A percentile compares a stretch with the other conserved stretches of the same genome.
Evolutionary conservation across 805 yeast genomes (phyloP).

Genomic region (Cyberlindnera maritima): DNA sequence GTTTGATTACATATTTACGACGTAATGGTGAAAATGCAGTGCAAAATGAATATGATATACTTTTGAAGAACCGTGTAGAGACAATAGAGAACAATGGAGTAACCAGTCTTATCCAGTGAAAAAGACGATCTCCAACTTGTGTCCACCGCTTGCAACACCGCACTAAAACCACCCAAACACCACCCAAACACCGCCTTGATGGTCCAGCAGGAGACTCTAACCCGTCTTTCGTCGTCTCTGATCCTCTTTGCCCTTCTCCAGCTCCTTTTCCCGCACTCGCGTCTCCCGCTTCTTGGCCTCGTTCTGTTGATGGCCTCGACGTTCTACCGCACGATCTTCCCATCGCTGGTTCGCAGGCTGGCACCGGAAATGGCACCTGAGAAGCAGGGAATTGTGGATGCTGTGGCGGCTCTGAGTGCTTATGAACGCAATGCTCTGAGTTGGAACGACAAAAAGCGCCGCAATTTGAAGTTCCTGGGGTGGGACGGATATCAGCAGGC

Average conservation of each 20-base stretch:
- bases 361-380: constrained; percentile 20
- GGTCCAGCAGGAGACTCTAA: constrained; percentile 10
- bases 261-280: constrained; percentile 24
- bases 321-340: constrained; percentile 23
- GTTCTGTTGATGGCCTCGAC: constrained; percentile 31
- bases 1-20: too few species aligned
- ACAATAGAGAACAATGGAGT: too few species aligned
- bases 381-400: constrained; percentile 31
- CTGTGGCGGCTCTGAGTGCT: constrained; percentile 45
- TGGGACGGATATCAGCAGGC: constrained; percentile 57
- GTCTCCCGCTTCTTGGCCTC: constrained; percentile 25
- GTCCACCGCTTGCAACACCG: too few species aligned
- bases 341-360: constrained; percentile 23
- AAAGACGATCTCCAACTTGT: too few species aligned
- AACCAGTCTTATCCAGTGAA: too few species aligned
- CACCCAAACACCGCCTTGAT: not conserved
- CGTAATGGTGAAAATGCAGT: too few species aligned
- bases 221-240: constrained; percentile 23
- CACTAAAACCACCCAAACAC: not conserved
- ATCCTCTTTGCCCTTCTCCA: constrained; percentile 25
- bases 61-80: too few species aligned
- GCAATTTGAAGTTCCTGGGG: constrained; percentile 44
- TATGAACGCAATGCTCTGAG: constrained; percentile 39
- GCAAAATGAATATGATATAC: too few species aligned
- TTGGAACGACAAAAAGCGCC: constrained; percentile 45